Evolutionary conservation across 2,329 filamentous ascomycete species (phyloP).

Genomic region (Helminthosporium solani): DNA sequence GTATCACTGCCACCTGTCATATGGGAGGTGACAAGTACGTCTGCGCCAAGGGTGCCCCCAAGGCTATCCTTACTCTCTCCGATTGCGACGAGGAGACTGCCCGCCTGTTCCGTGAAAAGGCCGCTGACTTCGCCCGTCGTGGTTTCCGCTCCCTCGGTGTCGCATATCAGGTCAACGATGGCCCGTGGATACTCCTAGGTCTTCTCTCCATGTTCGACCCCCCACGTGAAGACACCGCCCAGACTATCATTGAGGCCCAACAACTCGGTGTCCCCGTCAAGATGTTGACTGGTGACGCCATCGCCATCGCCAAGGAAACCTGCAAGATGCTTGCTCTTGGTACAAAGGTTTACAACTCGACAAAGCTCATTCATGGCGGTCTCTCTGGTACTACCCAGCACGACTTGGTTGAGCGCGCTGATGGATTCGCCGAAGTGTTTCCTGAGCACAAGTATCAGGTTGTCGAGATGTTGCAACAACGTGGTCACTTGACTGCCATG

Average conservation of each 20-base stretch:
- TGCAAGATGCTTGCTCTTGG: conserved; percentile 79
- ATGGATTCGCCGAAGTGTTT: conserved; percentile 74
- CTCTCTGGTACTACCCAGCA: conserved; percentile 71
- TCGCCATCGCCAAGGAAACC: conserved; percentile 77
- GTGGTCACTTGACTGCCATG: conserved; percentile 73
- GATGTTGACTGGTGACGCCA: conserved; percentile 80
- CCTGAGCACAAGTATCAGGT: conserved; percentile 76
- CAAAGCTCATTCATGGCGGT: conserved; percentile 74
- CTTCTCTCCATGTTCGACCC: conserved; percentile 81
- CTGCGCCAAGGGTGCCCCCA: conserved; percentile 76
- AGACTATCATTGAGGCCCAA: conserved; percentile 75
- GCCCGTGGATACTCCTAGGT: conserved; percentile 71
- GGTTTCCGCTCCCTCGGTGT: conserved; percentile 81
- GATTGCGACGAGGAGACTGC: conserved; percentile 66
- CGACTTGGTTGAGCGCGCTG: conserved; percentile 73
- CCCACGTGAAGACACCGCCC: conserved; percentile 74
- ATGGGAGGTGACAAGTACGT: conserved; percentile 70
- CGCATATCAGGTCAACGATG: conserved; percentile 74
- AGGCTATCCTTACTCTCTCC: conserved; percentile 69
- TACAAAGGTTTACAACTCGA: conserved; percentile 80
- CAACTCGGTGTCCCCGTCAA: conserved; percentile 75
- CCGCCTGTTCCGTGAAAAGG: conserved; percentile 69
- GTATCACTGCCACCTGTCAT: conserved; percentile 69
- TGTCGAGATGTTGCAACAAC: conserved; percentile 73
- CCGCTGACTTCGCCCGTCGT: conserved; percentile 72